Conservation (phyloP, 257 asterid genomes). For the Solanum microdontum region DNA sequence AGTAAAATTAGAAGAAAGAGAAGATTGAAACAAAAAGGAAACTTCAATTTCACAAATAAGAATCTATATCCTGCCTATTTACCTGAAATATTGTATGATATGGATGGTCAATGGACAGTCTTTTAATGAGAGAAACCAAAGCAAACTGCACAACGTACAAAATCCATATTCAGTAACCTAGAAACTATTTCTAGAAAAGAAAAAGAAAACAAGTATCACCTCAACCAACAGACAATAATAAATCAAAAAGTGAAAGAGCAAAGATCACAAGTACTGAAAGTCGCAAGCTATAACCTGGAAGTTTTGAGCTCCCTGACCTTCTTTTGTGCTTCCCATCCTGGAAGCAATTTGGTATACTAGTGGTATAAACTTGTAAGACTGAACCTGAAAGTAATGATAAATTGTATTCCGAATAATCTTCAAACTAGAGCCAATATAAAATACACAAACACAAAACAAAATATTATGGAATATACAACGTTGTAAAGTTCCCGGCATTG, state of each 20-base stretch:
- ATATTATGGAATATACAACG: neutral
- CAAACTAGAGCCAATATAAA: neutral
- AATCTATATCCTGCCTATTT: neutral
- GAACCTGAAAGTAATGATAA: constrained; percentile 47
- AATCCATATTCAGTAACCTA: neutral
- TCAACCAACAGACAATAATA: neutral
- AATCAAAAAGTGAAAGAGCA: neutral
- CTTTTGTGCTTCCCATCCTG: constrained; percentile 78
- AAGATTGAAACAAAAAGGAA: neutral
- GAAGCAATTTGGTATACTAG: constrained; percentile 96
- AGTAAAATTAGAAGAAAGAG: neutral
- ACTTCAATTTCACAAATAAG: neutral
- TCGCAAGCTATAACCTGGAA: constrained; percentile 61
- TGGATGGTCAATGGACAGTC: constrained; percentile 90
- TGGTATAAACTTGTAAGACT: constrained; percentile 78
- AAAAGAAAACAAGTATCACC: neutral
- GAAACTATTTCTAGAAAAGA: neutral
- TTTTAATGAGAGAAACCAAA: constrained; percentile 84
- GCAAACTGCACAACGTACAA: constrained; percentile 51
- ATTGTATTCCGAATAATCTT: neutral
- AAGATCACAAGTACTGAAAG: neutral
- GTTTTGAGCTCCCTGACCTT: constrained; percentile 52
- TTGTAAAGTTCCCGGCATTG: neutral
- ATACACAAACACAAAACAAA: neutral
- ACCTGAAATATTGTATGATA: constrained; percentile 97